phyloP scores from a whole-genome alignment of 1,139 yeast genomes.

The Candida sp. region DNA sequence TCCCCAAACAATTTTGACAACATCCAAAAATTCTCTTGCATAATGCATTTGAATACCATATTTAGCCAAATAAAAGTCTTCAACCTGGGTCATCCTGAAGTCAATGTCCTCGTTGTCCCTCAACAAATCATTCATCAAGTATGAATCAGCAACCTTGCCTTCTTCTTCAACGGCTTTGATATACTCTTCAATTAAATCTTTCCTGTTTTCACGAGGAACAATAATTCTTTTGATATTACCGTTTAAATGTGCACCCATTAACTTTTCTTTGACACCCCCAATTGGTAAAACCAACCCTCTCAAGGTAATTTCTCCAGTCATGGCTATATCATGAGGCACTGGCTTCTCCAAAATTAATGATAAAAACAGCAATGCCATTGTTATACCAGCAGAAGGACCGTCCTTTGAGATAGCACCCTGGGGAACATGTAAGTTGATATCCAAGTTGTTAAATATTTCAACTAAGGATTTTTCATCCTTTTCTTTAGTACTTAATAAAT shows the following conservation, averaged over 20 bases:
- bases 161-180: constrained; percentile 33
- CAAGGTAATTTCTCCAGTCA: constrained; percentile 93
- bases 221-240: constrained; percentile 53
- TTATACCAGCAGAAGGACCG: constrained; percentile 93
- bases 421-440: constrained; percentile 84
- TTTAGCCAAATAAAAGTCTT: constrained; percentile 43
- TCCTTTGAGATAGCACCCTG: constrained; percentile 87
- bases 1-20: constrained; percentile 64
- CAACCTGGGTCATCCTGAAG: constrained; percentile 40
- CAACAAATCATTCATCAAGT: constrained; percentile 31
- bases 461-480: constrained; percentile 24
- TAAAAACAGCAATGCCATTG: constrained; percentile 79
- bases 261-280: constrained; percentile 85
- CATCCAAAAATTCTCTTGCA: constrained; percentile 80
- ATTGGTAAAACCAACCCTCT: constrained; percentile 85
- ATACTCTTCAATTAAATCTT: constrained; percentile 65
- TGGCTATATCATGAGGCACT: constrained; percentile 69
- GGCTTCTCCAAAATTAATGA: constrained; percentile 69
- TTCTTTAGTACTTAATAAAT: constrained; percentile 24
- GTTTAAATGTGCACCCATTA: constrained; percentile 79
- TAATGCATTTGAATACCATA: constrained; percentile 58
- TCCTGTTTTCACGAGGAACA: constrained; percentile 67
- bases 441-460: constrained; percentile 49
- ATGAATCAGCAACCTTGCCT: constrained; percentile 10
- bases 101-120: constrained; percentile 29